Percentiles rank a stretch among this genome's conserved stretches.
These are phyloP conservation scores for Nicotiana attenuata DNA, from an alignment of 257 asterid species.

Conservation along the genomic window DNA sequence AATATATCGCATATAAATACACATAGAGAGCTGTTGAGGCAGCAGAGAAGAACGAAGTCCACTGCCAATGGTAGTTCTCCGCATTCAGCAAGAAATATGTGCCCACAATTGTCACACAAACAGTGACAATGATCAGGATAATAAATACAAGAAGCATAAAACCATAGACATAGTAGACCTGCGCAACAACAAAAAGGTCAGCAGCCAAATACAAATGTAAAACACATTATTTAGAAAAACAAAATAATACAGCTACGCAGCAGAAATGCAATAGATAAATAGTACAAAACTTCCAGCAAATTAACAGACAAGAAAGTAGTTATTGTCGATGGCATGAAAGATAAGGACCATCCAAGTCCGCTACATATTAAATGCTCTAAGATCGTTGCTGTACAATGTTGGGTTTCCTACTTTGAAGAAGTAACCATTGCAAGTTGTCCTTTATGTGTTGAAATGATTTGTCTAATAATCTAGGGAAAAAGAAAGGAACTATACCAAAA, in stretches of 20 bases:
- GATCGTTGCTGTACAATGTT: neutral
- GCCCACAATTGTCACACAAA: slow-evolving; percentile 85
- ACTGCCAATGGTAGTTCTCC: slow-evolving; percentile 84
- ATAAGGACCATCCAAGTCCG: neutral
- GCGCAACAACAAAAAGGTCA: slow-evolving; percentile 17
- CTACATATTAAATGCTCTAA: neutral
- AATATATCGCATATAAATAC: slow-evolving; percentile 62
- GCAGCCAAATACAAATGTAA: neutral
- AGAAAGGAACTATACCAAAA: neutral
- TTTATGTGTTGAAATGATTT: neutral
- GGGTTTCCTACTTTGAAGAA: neutral
- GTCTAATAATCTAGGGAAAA: neutral
- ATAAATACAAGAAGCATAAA: slow-evolving; percentile 81
- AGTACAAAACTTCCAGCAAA: neutral
- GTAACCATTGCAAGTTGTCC: neutral
- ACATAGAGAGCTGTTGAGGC: slow-evolving; percentile 79
- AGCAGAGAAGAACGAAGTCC: slow-evolving; percentile 85
- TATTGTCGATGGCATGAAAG: neutral
- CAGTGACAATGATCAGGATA: slow-evolving; percentile 69
- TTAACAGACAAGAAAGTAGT: neutral
- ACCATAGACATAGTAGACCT: slow-evolving; percentile 86
- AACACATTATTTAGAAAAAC: neutral
- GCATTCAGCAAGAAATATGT: slow-evolving; percentile 88
- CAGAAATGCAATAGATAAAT: neutral
- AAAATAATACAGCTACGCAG: neutral